Evolutionary conservation across 1,284 basidiomycete genomes (phyloP).

Genomic region (Coniferiporia weirii): DNA sequence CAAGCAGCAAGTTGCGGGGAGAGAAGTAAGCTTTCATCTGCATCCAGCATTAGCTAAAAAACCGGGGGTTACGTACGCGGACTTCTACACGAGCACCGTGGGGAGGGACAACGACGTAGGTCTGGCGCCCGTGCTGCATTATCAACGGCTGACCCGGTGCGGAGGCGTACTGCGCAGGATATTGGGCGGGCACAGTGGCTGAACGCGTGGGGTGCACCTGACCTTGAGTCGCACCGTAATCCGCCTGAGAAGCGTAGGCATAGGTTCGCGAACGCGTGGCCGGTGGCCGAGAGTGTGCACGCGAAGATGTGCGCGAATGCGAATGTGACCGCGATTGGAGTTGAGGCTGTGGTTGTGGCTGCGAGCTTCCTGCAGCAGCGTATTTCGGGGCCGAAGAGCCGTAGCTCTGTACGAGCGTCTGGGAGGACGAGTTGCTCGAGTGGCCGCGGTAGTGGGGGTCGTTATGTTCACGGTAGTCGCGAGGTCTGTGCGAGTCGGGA

Average conservation of each 20-base stretch:
- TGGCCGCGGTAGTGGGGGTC: background rate
- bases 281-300: constrained; percentile 1
- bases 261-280: background rate
- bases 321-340: constrained; percentile 8
- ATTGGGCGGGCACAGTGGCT: background rate
- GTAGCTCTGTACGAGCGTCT: constrained; percentile 2
- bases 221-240: background rate
- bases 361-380: background rate
- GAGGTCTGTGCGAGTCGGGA: background rate
- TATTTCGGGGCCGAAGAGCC: background rate
- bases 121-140: constrained; percentile 9
- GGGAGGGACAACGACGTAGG: constrained; percentile 15
- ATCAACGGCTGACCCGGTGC: constrained; percentile 12
- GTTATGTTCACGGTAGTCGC: background rate
- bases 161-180: constrained; percentile 6
- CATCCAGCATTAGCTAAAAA: background rate
- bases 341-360: constrained; percentile 1
- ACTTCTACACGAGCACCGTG: constrained; percentile 13
- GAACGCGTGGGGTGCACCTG: background rate
- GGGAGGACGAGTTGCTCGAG: background rate
- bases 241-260: constrained; percentile 1
- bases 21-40: background rate
- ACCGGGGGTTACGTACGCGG: constrained; percentile 5
- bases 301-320: constrained; percentile 5
- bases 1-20: background rate